These are phyloP conservation scores for Triticum dicoccoides DNA, from an alignment of 176 grass and related monocot genomes.

Conservation along the genomic window DNA sequence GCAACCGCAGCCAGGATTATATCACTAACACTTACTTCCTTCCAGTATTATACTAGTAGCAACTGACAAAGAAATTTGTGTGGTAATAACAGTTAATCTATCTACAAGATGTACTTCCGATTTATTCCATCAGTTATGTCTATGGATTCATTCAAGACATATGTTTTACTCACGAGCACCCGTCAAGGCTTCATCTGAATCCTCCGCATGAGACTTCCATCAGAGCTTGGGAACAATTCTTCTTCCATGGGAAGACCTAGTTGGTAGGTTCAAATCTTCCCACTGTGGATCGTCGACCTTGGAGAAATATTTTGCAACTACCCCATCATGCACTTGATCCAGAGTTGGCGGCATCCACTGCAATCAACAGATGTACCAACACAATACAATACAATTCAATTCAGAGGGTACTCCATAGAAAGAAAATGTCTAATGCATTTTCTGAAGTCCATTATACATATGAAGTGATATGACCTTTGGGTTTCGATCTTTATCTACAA, in stretches of 20 bases:
- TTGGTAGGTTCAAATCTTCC: constrained; percentile 73
- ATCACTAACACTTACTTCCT: neutral
- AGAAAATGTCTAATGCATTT: neutral
- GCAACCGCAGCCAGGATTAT: neutral
- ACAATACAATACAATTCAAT: neutral
- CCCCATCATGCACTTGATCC: constrained; percentile 59
- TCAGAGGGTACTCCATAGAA: neutral
- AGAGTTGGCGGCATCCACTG: constrained; percentile 83
- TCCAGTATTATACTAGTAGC: neutral
- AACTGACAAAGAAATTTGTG: neutral
- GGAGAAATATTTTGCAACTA: constrained; percentile 64
- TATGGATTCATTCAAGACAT: neutral
- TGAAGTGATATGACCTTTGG: constrained; percentile 59
- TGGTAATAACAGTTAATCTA: neutral
- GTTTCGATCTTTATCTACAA: constrained; percentile 83
- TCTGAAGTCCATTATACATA: constrained; percentile 8
- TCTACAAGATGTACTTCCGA: neutral
- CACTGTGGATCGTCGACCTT: constrained; percentile 65
- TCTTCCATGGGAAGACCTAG: constrained; percentile 23
- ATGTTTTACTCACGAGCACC: neutral
- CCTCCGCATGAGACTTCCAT: constrained; percentile 3
- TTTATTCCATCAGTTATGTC: constrained; percentile 17
- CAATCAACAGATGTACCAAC: constrained; percentile 20
- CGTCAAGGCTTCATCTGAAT: neutral
- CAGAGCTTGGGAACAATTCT: constrained; percentile 66